phyloP scores from a whole-genome alignment of 257 asterid genomes.

The Solanum appendiculatum region DNA sequence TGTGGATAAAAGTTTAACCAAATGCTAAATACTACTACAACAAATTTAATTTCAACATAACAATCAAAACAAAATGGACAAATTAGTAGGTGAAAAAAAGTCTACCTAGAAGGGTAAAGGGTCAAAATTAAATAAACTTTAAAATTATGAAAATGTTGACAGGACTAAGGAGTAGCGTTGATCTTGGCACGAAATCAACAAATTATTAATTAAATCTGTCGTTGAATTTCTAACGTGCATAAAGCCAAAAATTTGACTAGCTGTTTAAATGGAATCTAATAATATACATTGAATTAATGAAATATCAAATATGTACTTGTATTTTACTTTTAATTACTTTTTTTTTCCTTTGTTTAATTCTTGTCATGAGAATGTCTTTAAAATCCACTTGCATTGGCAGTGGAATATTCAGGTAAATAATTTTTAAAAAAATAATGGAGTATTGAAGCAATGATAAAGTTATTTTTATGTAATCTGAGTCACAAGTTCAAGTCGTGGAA shows the following conservation, averaged over 20 bases:
- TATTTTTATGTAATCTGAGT: not conserved
- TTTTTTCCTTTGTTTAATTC: not conserved
- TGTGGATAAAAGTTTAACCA: not conserved
- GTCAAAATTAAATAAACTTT: not conserved
- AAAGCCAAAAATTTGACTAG: conserved; percentile 12
- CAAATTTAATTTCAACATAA: not conserved
- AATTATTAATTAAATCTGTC: not conserved
- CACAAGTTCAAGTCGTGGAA: not conserved
- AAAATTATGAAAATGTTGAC: not conserved
- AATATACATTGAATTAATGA: not conserved
- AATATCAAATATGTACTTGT: not conserved
- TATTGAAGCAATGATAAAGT: fast-evolving
- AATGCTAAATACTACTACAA: not conserved
- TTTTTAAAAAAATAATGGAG: not conserved
- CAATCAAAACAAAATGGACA: not conserved
- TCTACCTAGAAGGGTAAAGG: not conserved
- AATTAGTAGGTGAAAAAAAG: not conserved
- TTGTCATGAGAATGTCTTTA: not conserved
- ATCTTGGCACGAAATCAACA: not conserved
- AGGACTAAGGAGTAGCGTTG: not conserved
- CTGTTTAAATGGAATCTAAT: conserved; percentile 10
- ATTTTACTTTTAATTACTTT: not conserved
- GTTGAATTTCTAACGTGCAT: not conserved
- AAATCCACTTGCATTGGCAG: not conserved
- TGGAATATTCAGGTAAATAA: not conserved